A percentile compares a stretch with the other conserved stretches of the same genome.
Evolutionary conservation across 129 eudicot genomes (phyloP).

Genomic region (Flaveria linearis): DNA sequence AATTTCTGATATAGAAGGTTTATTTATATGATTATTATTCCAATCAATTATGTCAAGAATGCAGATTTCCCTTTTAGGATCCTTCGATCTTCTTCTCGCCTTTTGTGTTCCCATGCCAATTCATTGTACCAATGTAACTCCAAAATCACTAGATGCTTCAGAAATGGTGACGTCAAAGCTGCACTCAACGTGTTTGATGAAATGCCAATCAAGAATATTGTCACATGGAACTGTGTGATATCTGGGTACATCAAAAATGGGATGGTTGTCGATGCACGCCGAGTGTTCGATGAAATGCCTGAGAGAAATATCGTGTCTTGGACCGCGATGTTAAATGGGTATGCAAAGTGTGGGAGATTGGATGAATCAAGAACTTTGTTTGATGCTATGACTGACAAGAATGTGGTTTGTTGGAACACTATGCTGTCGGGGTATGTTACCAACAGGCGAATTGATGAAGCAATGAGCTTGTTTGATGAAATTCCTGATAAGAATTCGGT

Average conservation of each 20-base stretch:
- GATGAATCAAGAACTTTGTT: slow-evolving; percentile 57
- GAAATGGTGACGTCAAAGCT: slow-evolving; percentile 45
- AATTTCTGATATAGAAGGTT: not conserved
- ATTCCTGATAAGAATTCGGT: slow-evolving; percentile 50
- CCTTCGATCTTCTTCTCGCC: slow-evolving; percentile 4
- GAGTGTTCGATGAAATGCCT: slow-evolving; percentile 63
- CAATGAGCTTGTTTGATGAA: slow-evolving; percentile 47
- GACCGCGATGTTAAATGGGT: slow-evolving; percentile 79
- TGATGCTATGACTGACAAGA: slow-evolving; percentile 53
- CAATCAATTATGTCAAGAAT: slow-evolving; percentile 4
- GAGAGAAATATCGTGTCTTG: slow-evolving; percentile 62
- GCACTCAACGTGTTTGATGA: slow-evolving; percentile 44
- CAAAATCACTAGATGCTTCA: slow-evolving; percentile 49
- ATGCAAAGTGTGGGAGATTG: slow-evolving; percentile 55
- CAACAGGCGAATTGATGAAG: slow-evolving; percentile 39
- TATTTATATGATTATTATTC: slow-evolving; percentile 21
- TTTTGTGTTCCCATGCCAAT: slow-evolving; percentile 24
- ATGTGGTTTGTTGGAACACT: slow-evolving; percentile 65
- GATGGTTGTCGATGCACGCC: slow-evolving; percentile 42
- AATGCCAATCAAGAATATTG: slow-evolving; percentile 55
- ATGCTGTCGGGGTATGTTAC: slow-evolving; percentile 67
- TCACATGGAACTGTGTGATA: slow-evolving; percentile 68
- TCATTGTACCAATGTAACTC: slow-evolving; percentile 49
- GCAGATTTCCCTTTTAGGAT: slow-evolving; percentile 13
- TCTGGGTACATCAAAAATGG: slow-evolving; percentile 51